Evolutionary conservation across 257 asterid genomes (phyloP).

Genomic region (Petrea volubilis): DNA sequence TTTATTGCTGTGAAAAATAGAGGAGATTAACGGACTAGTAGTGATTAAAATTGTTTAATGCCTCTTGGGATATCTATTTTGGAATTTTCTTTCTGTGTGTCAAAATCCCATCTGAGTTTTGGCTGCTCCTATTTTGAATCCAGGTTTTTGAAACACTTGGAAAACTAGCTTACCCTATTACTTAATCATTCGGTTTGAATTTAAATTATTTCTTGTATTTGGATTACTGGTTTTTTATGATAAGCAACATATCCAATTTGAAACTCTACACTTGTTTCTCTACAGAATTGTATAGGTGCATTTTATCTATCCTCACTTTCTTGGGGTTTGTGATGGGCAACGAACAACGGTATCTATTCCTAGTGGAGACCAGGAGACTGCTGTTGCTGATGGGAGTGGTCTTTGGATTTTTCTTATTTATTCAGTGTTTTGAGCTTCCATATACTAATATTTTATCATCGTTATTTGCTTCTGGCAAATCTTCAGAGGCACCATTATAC

Average conservation of each 20-base stretch:
- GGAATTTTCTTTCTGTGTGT: background rate
- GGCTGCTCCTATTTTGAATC: background rate
- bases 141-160: background rate
- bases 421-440: constrained; percentile 73
- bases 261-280: constrained; percentile 4
- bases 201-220: constrained; percentile 4
- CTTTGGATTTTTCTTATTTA: constrained; percentile 52
- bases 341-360: constrained; percentile 37
- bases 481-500: constrained; percentile 21
- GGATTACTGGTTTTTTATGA: background rate
- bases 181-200: background rate
- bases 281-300: constrained; percentile 28
- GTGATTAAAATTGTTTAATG: constrained; percentile 2
- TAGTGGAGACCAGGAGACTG: constrained; percentile 55
- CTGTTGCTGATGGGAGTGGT: constrained; percentile 54
- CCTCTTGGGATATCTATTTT: background rate
- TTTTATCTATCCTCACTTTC: constrained; percentile 1
- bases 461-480: constrained; percentile 36
- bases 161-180: background rate
- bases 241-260: too few species aligned
- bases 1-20: background rate
- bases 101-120: constrained; percentile 16
- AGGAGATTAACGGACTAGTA: background rate
- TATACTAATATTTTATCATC: constrained; percentile 49
- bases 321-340: constrained; percentile 46